Evolutionary conservation across 2,329 filamentous ascomycete genomes (phyloP).

Genomic region (Clarireedia monteithiana): DNA sequence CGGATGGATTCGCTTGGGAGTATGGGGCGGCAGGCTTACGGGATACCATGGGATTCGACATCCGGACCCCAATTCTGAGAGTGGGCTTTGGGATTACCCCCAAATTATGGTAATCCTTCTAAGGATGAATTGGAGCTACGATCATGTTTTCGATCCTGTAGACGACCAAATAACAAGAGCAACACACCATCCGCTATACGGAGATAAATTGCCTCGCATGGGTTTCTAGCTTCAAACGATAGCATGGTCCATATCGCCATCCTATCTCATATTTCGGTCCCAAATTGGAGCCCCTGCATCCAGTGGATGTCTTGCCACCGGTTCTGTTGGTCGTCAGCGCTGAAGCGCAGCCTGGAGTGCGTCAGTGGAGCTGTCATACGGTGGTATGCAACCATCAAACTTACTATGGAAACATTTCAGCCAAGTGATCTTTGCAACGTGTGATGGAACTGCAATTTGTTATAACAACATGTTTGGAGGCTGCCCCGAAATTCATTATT

Average conservation of each 20-base stretch:
- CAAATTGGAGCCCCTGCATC: neutral
- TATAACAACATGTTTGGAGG: neutral
- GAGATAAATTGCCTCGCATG: neutral
- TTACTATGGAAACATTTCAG: neutral
- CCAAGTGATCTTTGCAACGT: neutral
- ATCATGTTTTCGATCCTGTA: neutral
- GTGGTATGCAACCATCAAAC: neutral
- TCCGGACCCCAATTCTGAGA: constrained; percentile 6
- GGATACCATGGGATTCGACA: neutral
- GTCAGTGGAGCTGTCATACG: neutral
- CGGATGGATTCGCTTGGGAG: neutral
- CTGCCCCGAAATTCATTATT: neutral
- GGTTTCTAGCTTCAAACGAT: neutral
- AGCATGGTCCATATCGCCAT: neutral
- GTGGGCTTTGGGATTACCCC: neutral
- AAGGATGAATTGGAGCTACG: neutral
- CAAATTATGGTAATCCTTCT: neutral
- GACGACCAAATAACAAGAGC: neutral
- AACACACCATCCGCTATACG: neutral
- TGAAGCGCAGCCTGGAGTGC: neutral
- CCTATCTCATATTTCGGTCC: too few species aligned
- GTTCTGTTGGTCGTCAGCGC: neutral
- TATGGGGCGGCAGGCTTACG: neutral
- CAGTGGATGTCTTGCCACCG: neutral
- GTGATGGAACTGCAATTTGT: neutral